Percentiles rank a stretch among this genome's conserved stretches.
Evolutionary conservation across 78 protist genomes (phyloP).

Genomic region (Reticulomyxa filosa): DNA sequence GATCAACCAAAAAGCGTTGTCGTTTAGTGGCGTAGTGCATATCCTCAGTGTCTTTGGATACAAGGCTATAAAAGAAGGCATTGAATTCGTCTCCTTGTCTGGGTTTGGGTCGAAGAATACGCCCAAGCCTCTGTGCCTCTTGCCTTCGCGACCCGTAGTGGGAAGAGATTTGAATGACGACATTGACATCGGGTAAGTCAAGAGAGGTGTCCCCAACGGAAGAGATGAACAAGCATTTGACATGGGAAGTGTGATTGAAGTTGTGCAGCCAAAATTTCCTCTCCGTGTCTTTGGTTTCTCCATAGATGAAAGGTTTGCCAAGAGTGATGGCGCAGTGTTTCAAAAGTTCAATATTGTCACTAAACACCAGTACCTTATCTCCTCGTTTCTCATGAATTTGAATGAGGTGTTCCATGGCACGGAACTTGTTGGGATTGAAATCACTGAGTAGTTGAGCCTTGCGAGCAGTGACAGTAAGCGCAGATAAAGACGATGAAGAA

Average conservation of each 20-base stretch:
- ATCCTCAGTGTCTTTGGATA: constrained; percentile 79
- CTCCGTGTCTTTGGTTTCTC: not conserved
- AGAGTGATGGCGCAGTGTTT: not conserved
- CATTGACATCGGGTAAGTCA: constrained; percentile 89
- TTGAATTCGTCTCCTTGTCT: constrained; percentile 22
- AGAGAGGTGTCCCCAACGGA: constrained; percentile 86
- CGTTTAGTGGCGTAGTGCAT: constrained; percentile 74
- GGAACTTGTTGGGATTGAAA: constrained; percentile 87
- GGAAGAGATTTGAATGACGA: constrained; percentile 78
- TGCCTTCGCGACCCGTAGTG: constrained; percentile 75
- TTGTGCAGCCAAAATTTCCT: constrained; percentile 3
- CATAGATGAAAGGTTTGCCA: not conserved
- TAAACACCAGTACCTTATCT: constrained; percentile 69
- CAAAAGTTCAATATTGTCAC: constrained; percentile 63
- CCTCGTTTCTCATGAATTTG: constrained; percentile 57
- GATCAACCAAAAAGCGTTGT: constrained; percentile 86
- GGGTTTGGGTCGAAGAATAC: constrained; percentile 83
- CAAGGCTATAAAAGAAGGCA: constrained; percentile 90
- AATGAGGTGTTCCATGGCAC: constrained; percentile 57
- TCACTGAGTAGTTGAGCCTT: too few species aligned
- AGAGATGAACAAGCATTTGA: constrained; percentile 54
- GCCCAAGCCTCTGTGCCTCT: constrained; percentile 98
- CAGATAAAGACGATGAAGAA: too few species aligned
- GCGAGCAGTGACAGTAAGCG: too few species aligned
- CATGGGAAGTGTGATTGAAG: constrained; percentile 24